Evolutionary conservation across 2,329 filamentous ascomycete genomes (phyloP).

Genomic region (Purpureocillium lavendulum): DNA sequence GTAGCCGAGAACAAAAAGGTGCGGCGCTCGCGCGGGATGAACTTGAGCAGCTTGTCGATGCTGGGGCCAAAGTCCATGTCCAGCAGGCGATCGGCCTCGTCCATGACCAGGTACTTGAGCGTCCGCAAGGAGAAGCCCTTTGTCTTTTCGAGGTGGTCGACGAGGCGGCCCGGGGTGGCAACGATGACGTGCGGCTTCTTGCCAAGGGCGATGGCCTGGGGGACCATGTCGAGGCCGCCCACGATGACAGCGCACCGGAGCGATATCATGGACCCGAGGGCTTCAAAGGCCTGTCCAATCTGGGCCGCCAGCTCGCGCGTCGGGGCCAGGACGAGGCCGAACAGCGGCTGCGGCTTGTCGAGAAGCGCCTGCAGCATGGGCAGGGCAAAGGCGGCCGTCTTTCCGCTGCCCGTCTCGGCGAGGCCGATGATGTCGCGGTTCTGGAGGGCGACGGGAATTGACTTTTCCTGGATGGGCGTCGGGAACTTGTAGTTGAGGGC

Average conservation of each 20-base stretch:
- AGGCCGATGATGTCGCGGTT: constrained; percentile 86
- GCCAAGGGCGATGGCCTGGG: constrained; percentile 82
- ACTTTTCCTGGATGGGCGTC: constrained; percentile 80
- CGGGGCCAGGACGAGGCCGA: constrained; percentile 83
- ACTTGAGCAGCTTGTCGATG: constrained; percentile 87
- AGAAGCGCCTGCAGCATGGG: constrained; percentile 88
- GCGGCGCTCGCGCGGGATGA: constrained; percentile 66
- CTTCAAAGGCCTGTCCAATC: constrained; percentile 81
- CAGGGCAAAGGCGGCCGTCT: constrained; percentile 89
- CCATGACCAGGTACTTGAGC: constrained; percentile 86
- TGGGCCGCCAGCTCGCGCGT: constrained; percentile 91
- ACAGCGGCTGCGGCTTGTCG: constrained; percentile 77
- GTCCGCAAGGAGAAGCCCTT: constrained; percentile 83
- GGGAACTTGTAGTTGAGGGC: constrained; percentile 75
- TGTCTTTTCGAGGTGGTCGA: constrained; percentile 93
- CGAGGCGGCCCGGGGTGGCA: constrained; percentile 78
- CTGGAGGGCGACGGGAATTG: constrained; percentile 73
- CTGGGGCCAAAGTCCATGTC: constrained; percentile 93
- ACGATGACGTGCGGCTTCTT: constrained; percentile 94
- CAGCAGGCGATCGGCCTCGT: constrained; percentile 85
- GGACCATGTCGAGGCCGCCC: constrained; percentile 92
- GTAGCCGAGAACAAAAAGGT: constrained; percentile 94
- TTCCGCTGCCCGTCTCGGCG: constrained; percentile 91
- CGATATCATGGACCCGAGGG: constrained; percentile 78
- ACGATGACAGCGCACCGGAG: constrained; percentile 81